Conservation (phyloP, 495 filamentous ascomycete species). For the Talaromyces adpressus region DNA sequence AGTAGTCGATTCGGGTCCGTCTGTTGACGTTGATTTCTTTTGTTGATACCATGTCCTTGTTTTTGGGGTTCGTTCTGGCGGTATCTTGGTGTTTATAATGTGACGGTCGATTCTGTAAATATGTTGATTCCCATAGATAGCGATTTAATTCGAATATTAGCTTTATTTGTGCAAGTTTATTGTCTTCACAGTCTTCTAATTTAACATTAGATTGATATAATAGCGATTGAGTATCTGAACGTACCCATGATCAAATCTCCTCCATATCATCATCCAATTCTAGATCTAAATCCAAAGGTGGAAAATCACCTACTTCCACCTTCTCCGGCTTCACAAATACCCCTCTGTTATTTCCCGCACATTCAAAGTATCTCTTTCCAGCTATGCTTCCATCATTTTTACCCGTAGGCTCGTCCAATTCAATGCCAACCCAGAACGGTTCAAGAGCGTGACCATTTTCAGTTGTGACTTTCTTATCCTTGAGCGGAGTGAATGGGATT, state of each 20-base stretch:
- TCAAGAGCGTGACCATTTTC: slow-evolving; percentile 19
- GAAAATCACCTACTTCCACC: slow-evolving; percentile 82
- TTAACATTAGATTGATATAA: neutral
- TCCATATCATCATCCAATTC: slow-evolving; percentile 75
- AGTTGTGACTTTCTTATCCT: slow-evolving; percentile 12
- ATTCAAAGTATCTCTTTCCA: slow-evolving; percentile 71
- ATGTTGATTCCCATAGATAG: neutral
- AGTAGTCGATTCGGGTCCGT: neutral
- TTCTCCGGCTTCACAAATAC: slow-evolving; percentile 87
- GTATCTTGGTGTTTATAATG: neutral
- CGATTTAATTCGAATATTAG: neutral
- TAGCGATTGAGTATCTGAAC: neutral
- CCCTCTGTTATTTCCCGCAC: slow-evolving; percentile 61
- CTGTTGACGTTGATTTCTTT: slow-evolving; percentile 11
- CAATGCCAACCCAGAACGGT: slow-evolving; percentile 79
- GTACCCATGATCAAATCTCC: slow-evolving; percentile 51
- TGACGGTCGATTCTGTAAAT: neutral
- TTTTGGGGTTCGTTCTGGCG: neutral
- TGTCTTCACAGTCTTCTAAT: neutral
- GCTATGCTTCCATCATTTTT: slow-evolving; percentile 84
- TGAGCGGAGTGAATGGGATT: slow-evolving; percentile 54
- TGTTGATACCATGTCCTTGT: slow-evolving; percentile 1
- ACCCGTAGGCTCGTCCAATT: slow-evolving; percentile 78
- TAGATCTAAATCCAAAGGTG: slow-evolving; percentile 48
- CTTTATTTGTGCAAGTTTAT: neutral